A percentile compares a stretch with the other conserved stretches of the same genome.
These are phyloP conservation scores for Otatea glauca DNA, from an alignment of 176 grass and related monocot genomes.

Conservation along the genomic window DNA sequence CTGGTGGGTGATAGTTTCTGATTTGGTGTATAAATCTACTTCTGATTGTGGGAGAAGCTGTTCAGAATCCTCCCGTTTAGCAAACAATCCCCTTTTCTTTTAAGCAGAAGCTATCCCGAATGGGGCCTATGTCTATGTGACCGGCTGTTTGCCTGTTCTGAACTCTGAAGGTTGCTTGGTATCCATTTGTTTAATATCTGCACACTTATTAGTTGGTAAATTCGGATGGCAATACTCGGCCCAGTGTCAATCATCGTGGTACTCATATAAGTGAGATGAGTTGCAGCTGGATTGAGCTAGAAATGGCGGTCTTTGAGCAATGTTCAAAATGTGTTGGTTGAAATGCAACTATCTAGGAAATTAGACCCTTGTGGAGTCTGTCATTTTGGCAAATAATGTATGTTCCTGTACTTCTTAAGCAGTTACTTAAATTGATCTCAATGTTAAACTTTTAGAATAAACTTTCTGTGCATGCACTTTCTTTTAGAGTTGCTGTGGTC, in stretches of 20 bases:
- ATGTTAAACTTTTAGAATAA: not conserved
- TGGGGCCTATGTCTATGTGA: not conserved
- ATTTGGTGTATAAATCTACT: too few relatives aligned
- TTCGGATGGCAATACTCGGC: not conserved
- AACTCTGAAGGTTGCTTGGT: not conserved
- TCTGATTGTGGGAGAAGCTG: too few relatives aligned
- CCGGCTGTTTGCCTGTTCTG: not conserved
- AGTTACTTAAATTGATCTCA: not conserved
- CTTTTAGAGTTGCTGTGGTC: not conserved
- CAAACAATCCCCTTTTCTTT: too few relatives aligned
- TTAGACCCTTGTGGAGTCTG: not conserved
- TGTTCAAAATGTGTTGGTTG: not conserved
- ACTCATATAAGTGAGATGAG: not conserved
- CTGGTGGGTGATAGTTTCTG: too few relatives aligned
- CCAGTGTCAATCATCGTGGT: not conserved
- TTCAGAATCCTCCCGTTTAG: too few relatives aligned
- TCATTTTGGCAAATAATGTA: not conserved
- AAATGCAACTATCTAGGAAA: slow-evolving; percentile 24
- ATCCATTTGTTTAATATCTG: not conserved
- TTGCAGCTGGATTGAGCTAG: slow-evolving; percentile 8
- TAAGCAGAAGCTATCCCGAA: too few relatives aligned
- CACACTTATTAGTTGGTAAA: slow-evolving; percentile 13
- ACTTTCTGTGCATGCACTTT: slow-evolving; percentile 23
- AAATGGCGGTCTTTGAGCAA: not conserved
- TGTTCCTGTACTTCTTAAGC: not conserved